These are phyloP conservation scores for Candida parachauliodes DNA, from an alignment of 805 yeast genomes.

Conservation along the genomic window DNA sequence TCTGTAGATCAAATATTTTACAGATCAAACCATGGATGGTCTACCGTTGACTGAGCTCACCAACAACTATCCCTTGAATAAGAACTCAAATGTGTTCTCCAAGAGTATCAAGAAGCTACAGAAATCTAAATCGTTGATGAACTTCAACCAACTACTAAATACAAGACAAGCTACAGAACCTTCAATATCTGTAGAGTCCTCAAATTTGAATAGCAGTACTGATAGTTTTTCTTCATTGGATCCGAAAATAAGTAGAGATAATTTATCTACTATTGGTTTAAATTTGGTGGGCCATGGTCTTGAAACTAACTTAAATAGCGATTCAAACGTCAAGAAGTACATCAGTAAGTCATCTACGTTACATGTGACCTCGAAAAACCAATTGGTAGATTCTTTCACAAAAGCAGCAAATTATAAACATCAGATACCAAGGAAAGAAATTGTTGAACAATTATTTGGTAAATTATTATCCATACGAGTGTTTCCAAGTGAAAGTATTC, in stretches of 20 bases:
- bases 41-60: too few relatives aligned
- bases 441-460: conserved; percentile 40
- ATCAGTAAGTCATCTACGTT: conserved; percentile 9
- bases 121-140: conserved; percentile 5
- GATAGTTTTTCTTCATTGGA: conserved; percentile 15
- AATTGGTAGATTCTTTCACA: conserved; percentile 32
- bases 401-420: conserved; percentile 27
- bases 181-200: not conserved
- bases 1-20: too few relatives aligned
- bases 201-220: not conserved
- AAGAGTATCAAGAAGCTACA: conserved; percentile 5
- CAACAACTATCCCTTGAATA: not conserved
- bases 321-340: conserved; percentile 2
- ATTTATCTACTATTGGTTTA: conserved; percentile 17
- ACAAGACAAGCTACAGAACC: not conserved
- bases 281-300: conserved; percentile 26
- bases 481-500: conserved; percentile 32
- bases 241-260: conserved; percentile 11
- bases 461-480: conserved; percentile 33
- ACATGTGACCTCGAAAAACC: conserved; percentile 9
- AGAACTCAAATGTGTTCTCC: conserved; percentile 1
- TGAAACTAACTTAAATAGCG: conserved; percentile 15
- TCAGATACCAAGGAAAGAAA: conserved; percentile 31
- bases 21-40: too few relatives aligned
- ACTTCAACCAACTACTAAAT: conserved; percentile 4